Evolutionary conservation across 2,329 filamentous ascomycete genomes (phyloP), one percentile per base, ranked within the genome.

Genomic region (Torrubiella hemipterigena): DNA sequence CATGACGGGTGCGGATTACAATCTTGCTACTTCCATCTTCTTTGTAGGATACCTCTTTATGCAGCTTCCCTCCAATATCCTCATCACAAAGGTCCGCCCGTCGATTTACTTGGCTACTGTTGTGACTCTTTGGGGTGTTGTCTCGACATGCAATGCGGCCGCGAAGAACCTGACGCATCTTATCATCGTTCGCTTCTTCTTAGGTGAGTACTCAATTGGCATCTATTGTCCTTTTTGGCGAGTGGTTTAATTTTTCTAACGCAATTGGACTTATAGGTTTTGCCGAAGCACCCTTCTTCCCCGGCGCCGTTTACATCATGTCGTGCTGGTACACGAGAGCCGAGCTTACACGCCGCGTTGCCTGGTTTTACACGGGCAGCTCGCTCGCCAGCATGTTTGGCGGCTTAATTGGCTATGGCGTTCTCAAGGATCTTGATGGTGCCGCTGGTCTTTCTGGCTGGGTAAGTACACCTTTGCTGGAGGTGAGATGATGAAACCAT

Each of bases 21-120:
- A 73, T 38, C 49, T 70, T 4, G 60, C 77, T 0, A 61, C 79
- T 1, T 73, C 70, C 1, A 50, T 73, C 30, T 79, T 79, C 48
- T 74, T 73, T 37, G 67, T 73, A 2, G 64, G 71, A 4, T 77
- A 77, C 40, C 52, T 77, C 1, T 49, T 74, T 10, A 74, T 76
- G 63, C 71, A 77, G 44, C 50, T 77, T 0, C 73, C 73, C 0
- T 74, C 69, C 0, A 78, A 77, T 37, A 55, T 77, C 34, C 42
- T 72, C 0, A 51, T 77, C 3, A 73, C 69, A 0, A 54, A 64
- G 4, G 51, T 72, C 18, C 56, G 61, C 8, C 71, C 71, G 1
- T 67, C 65, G 3, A 34, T 67, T 2, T 76, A 73, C 37, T 56
- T 77, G 2, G 58, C 65, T 0, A 47, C 51, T 1, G 60, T 60